A percentile compares a stretch with the other conserved stretches of the same genome.
Conservation (phyloP, 257 asterid species). For the Solanum commersonii region DNA sequence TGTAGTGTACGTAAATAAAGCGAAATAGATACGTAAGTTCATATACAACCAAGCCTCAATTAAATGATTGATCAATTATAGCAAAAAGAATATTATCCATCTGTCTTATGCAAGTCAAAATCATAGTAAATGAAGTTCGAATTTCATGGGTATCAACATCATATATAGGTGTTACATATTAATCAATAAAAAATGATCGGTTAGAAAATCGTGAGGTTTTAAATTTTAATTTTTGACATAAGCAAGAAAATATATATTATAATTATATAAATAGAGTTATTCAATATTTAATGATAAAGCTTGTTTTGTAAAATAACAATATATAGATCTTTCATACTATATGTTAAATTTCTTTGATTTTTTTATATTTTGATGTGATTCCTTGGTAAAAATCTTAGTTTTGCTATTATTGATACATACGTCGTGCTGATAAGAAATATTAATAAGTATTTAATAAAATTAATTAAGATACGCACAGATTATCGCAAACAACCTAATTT, state of each 20-base stretch:
- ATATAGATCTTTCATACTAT: too few relatives aligned
- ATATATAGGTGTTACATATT: not conserved
- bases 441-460: not conserved
- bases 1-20: not conserved
- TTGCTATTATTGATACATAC: not conserved
- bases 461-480: not conserved
- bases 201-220: not conserved
- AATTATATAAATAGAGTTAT: not conserved
- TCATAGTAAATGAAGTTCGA: not conserved
- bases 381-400: not conserved
- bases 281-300: not conserved
- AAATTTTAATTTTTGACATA: not conserved
- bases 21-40: not conserved
- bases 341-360: not conserved
- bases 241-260: not conserved
- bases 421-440: not conserved
- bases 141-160: not conserved
- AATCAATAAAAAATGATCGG: not conserved
- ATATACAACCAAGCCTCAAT: not conserved
- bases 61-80: not conserved
- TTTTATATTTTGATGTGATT: not conserved
- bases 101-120: not conserved
- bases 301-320: too few relatives aligned
- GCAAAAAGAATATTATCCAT: not conserved
- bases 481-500: not conserved